Conservation (phyloP, 345 rosid genomes). For the Murraya paniculata region DNA sequence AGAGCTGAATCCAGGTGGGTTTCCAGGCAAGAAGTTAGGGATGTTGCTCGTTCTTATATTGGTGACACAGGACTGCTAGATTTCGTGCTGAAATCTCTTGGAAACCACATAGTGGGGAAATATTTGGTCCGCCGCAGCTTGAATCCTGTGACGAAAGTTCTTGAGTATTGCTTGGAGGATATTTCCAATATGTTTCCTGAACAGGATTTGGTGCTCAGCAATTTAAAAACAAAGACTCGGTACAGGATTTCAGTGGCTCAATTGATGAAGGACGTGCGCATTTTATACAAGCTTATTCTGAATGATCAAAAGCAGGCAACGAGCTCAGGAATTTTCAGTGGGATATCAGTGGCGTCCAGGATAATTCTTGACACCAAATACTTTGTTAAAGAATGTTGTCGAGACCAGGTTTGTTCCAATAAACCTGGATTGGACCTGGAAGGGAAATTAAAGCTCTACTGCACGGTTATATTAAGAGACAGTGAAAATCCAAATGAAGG, state of each 20-base stretch:
- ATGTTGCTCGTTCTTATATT: conserved; percentile 77
- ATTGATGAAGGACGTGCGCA: conserved; percentile 60
- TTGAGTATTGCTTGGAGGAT: conserved; percentile 85
- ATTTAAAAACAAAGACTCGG: conserved; percentile 36
- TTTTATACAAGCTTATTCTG: conserved; percentile 48
- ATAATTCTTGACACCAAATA: conserved; percentile 71
- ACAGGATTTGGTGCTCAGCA: conserved; percentile 35
- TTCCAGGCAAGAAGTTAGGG: conserved; percentile 92
- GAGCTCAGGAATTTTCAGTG: conserved; percentile 35
- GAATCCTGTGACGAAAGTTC: conserved; percentile 87
- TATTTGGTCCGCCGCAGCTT: conserved; percentile 79
- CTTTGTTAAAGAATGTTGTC: conserved; percentile 60
- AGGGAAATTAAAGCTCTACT: conserved; percentile 49
- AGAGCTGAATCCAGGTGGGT: conserved; percentile 65
- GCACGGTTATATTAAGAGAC: conserved; percentile 45
- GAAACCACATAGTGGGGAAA: conserved; percentile 87
- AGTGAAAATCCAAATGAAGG: conserved; percentile 11
- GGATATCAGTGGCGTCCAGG: conserved; percentile 56
- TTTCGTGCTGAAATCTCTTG: conserved; percentile 84
- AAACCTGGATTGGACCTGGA: conserved; percentile 28
- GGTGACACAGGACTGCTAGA: conserved; percentile 94
- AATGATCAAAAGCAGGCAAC: conserved; percentile 47
- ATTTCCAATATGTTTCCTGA: conserved; percentile 46
- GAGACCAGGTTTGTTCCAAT: conserved; percentile 17
- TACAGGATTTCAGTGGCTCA: conserved; percentile 60